Conservation (phyloP, 1,139 yeast genomes). For the Saccharomyces hybrid region DNA sequence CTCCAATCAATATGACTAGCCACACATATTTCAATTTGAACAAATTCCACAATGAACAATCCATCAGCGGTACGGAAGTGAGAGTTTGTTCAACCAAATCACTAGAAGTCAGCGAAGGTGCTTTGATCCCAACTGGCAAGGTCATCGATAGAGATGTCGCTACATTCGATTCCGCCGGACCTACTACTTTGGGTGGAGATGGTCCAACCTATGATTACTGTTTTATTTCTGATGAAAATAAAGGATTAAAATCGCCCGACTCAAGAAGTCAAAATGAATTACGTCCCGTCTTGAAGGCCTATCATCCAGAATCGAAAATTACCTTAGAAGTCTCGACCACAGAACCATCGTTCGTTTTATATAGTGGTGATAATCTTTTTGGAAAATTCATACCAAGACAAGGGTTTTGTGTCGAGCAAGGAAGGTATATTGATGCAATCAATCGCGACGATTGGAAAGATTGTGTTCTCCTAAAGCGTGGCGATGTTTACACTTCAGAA, state of each 20-base stretch:
- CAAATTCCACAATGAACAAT: slow-evolving; percentile 14
- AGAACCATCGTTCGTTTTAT: no score
- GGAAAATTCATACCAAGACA: slow-evolving; percentile 36
- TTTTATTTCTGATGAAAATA: slow-evolving; percentile 38
- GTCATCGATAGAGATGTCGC: slow-evolving; percentile 23
- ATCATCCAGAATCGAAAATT: slow-evolving; percentile 39
- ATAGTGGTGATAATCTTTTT: slow-evolving; percentile 45
- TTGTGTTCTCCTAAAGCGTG: slow-evolving; percentile 45
- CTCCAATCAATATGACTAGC: not conserved
- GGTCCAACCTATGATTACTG: slow-evolving; percentile 41
- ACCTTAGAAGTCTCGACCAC: slow-evolving; percentile 43
- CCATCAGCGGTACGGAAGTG: slow-evolving; percentile 17
- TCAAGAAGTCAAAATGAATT: slow-evolving; percentile 32
- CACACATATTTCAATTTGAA: not conserved
- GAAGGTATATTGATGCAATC: slow-evolving; percentile 49
- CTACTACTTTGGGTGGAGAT: not conserved
- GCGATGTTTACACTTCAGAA: slow-evolving; percentile 46
- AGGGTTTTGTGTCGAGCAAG: slow-evolving; percentile 57
- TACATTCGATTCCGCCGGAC: not conserved
- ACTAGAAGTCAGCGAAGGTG: slow-evolving; percentile 35
- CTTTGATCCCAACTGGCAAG: slow-evolving; percentile 47
- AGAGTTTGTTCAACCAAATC: slow-evolving; percentile 27
- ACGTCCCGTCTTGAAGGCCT: slow-evolving; percentile 37
- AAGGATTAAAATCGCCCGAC: slow-evolving; percentile 37
- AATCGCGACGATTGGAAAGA: slow-evolving; percentile 40